Evolutionary conservation across 169 alveolate species (phyloP), one percentile per base, ranked within the genome.

Genomic region (Plasmodium reichenowi): DNA sequence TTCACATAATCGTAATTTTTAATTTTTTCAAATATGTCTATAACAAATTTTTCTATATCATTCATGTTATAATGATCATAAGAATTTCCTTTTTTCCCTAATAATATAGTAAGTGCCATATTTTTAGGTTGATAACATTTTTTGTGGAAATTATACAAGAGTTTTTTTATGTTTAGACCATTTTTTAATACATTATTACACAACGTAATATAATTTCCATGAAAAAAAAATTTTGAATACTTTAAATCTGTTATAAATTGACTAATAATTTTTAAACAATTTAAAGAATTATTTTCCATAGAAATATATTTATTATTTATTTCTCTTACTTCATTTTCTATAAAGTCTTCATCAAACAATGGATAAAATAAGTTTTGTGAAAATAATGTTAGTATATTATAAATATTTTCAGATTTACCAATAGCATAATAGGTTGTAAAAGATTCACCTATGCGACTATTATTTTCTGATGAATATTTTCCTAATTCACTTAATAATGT

Each of bases 91-190:
- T 64, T 76, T 45, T 67, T 83, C 29, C 91, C 91, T 56, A 83
- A 26, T 29, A 83, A 67, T 68, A 83, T 67, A 32, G 74, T 67
- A 13, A 83, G 60, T 43, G 91, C 68, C 91, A 83, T 83, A 83
- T 83, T 83, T 56, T 72, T 70, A 54, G 91, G 91, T 47, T 70
- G 91, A 83, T 83, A 83, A 70, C 91, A 83, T 47, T 68, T 83
- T 56, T 47, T 68, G 43, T 83, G 91, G 26, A 68, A 83, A 68
- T 68, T 83, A 58, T 71, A 17, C 85, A 83, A 50, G 13, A 32
- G 54, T 43, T 63, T 52, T 70, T 83, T 83, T 83, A 83, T 83
- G 38, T 72, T 59, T 43, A 83, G 29, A 26, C 73, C 68, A 68
- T 83, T 59, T 45, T 68, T 83, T 83, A 83, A 83, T 54, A 83